Evolutionary conservation across 345 rosid species (phyloP), one percentile per base, ranked within the genome.

Genomic region (Syzygium grande): DNA sequence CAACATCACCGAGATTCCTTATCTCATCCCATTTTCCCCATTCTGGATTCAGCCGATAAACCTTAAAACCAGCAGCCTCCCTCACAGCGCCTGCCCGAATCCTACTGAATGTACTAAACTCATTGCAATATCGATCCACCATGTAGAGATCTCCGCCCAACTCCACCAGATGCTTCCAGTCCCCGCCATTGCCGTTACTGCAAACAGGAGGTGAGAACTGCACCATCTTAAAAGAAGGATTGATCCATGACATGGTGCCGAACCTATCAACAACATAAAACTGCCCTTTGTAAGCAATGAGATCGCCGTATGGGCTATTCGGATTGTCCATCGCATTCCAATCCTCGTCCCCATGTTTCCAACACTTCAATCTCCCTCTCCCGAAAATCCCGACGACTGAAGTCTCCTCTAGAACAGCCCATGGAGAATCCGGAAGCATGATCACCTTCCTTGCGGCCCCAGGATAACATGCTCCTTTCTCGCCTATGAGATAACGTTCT

Each of bases 1-100:
- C 86, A 3, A 38, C 12, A 46, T 90, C 91, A 4, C 88, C 93
- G 68, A 93, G 87, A 38, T 68, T 63, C 79, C 83, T 89, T 14
- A 90, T 27, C 88, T 91, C 88, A 52, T 88, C 94, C 94, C 94
- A 93, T 77, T 63, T 87, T 43, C 88, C 88, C 87, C 55, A 77
- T 27, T 92, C 92, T 84, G 77, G 87, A 58, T 93, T 89, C 49
- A 93, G 88, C 90, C 89, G 92, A 49, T 89, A 90, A 22, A 91
- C 92, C 86, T 84, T 92, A 16, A 93, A 90, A 51, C 87, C 79
- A n/a, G 27, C 86, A 29, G 53, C 84, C 58, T 84, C 87, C 1
- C 51, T 41, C 58, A 6, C 25, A 11, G 21, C 25, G 4, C 41
- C 52, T 27, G 15, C 53, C 73, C 11, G 34, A 38, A 9, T 9